Conservation (phyloP, 768 basidiomycete species). For the Auriculariales sp. region DNA sequence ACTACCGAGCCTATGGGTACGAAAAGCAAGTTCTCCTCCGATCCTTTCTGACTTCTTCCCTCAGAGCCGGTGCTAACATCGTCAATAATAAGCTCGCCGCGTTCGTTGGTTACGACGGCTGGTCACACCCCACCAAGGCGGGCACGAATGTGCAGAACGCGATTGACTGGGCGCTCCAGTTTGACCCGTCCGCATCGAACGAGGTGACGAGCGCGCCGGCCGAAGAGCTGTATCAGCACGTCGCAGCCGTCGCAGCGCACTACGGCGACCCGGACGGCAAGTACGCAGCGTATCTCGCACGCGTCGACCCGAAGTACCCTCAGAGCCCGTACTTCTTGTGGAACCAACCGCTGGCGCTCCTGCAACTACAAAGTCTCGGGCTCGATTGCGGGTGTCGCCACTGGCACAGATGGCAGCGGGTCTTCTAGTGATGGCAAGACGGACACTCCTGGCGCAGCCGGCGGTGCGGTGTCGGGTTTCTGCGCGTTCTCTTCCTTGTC, state of each 20-base stretch:
- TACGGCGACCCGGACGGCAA: conserved; percentile 51
- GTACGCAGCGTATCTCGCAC: conserved; percentile 29
- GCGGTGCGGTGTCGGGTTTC: no score
- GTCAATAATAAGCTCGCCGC: conserved; percentile 12
- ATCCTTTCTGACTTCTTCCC: neutral
- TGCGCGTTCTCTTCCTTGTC: no score
- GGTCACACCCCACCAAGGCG: conserved; percentile 10
- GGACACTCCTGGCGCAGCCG: no score
- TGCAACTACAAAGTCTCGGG: no score
- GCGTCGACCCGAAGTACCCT: conserved; percentile 5
- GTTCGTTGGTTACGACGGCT: conserved; percentile 13
- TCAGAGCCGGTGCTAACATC: neutral
- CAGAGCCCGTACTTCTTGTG: conserved; percentile 2
- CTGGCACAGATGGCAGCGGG: no score
- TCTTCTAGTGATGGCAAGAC: no score
- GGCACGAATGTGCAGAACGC: conserved; percentile 14
- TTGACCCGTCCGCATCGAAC: conserved; percentile 6
- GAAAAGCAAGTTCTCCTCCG: conserved; percentile 7
- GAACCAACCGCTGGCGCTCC: conserved; percentile 17
- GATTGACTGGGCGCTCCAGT: conserved; percentile 15
- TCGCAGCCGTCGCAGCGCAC: conserved; percentile 39
- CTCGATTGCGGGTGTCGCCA: no score
- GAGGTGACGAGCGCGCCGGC: neutral
- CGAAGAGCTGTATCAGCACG: conserved; percentile 36
- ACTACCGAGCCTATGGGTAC: conserved; percentile 18